phyloP scores from a whole-genome alignment of 2,329 filamentous ascomycete genomes.

The Fusarium subtropicale region DNA sequence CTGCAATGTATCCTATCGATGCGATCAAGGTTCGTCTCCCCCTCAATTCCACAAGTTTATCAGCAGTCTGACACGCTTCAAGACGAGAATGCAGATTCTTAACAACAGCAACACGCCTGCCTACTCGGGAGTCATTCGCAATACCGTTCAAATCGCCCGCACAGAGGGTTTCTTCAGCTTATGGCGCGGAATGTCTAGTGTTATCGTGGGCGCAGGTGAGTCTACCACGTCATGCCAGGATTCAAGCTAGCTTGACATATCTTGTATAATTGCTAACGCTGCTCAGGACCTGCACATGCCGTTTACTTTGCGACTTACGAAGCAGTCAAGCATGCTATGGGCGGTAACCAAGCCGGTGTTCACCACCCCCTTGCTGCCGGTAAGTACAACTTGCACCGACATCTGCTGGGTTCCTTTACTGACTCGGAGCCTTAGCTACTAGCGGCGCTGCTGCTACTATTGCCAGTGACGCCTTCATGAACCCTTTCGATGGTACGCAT shows the following conservation, averaged over 20 bases:
- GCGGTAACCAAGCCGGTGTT: conserved; percentile 85
- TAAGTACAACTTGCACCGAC: conserved; percentile 56
- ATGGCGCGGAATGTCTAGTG: conserved; percentile 97
- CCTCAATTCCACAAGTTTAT: background rate
- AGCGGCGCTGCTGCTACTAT: conserved; percentile 96
- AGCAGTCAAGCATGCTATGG: conserved; percentile 94
- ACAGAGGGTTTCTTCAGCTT: conserved; percentile 90
- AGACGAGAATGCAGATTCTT: conserved; percentile 99
- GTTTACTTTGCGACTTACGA: conserved; percentile 99
- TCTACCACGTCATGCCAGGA: conserved; percentile 31
- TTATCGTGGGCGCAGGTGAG: conserved; percentile 92
- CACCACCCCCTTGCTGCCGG: conserved; percentile 95
- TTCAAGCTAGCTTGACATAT: conserved; percentile 34
- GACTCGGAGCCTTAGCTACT: conserved; percentile 68
- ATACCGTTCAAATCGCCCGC: conserved; percentile 90
- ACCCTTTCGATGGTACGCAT: conserved; percentile 91
- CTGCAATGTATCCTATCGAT: conserved; percentile 99
- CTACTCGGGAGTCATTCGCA: conserved; percentile 91
- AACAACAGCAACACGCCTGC: conserved; percentile 83
- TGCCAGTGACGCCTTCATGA: conserved; percentile 98
- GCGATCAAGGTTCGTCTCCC: conserved; percentile 82
- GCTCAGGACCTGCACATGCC: conserved; percentile 88
- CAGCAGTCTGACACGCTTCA: conserved; percentile 31
- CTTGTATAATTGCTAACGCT: conserved; percentile 19
- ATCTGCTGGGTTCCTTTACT: conserved; percentile 4